phyloP scores from a whole-genome alignment of 495 filamentous ascomycete genomes.

The Penicillium maclennaniae region DNA sequence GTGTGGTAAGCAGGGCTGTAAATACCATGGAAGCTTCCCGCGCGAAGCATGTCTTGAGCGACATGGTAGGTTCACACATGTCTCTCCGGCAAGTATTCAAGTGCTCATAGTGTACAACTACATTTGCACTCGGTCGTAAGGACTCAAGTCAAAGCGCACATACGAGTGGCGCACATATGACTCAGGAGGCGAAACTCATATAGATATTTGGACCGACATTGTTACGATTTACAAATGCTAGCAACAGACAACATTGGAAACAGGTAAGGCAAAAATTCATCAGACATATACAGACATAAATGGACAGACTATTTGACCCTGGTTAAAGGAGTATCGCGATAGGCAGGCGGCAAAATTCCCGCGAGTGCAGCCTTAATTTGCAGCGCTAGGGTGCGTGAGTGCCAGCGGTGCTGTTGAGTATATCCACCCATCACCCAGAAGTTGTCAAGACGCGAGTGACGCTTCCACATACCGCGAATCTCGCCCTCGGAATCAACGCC shows the following conservation, averaged over 20 bases:
- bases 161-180: slow-evolving; percentile 1
- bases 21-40: slow-evolving; percentile 10
- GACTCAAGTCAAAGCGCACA: slow-evolving; percentile 15
- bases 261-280: background rate
- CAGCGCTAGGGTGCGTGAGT: slow-evolving; percentile 34
- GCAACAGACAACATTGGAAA: background rate
- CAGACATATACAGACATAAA: background rate
- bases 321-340: slow-evolving; percentile 11
- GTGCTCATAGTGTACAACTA: slow-evolving; percentile 5
- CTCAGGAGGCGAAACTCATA: background rate
- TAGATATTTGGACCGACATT: background rate
- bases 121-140: slow-evolving; percentile 12
- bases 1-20: slow-evolving; percentile 15
- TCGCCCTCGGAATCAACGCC: slow-evolving; percentile 38
- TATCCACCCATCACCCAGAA: slow-evolving; percentile 39
- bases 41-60: slow-evolving; percentile 14
- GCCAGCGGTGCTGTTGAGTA: slow-evolving; percentile 30
- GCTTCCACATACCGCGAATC: slow-evolving; percentile 34
- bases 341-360: slow-evolving; percentile 20
- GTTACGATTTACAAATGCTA: too few species aligned
- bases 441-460: slow-evolving; percentile 26
- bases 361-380: slow-evolving; percentile 29
- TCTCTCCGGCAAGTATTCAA: slow-evolving; percentile 8
- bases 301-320: background rate
- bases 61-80: slow-evolving; percentile 17